Evolutionary conservation across 2,329 filamentous ascomycete species (phyloP).

Genomic region (Chaetomium sp.): DNA sequence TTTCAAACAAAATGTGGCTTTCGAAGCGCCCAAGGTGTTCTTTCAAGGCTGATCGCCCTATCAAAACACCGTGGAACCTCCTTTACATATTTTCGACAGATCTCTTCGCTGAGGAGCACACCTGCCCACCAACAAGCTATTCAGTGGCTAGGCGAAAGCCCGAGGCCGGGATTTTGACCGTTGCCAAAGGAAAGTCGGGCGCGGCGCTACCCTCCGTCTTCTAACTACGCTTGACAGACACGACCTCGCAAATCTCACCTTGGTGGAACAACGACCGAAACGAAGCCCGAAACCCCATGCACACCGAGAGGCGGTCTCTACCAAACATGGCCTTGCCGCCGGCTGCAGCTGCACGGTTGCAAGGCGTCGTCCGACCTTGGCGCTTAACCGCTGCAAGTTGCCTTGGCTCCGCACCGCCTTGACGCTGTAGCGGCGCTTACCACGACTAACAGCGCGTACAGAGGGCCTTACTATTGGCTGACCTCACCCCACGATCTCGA

Average conservation of each 20-base stretch:
- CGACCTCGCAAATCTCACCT: too few species aligned
- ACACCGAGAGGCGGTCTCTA: constrained; percentile 1
- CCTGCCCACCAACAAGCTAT: too few species aligned
- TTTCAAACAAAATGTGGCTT: neutral
- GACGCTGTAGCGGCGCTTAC: constrained; percentile 15
- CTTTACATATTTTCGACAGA: too few species aligned
- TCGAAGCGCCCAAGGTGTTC: neutral
- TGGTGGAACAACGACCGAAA: too few species aligned
- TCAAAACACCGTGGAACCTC: too few species aligned
- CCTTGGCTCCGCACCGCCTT: constrained; percentile 13
- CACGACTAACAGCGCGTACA: constrained; percentile 5
- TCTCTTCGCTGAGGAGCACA: too few species aligned
- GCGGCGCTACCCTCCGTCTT: too few species aligned
- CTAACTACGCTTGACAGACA: too few species aligned
- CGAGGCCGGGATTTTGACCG: too few species aligned
- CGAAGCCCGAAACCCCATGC: constrained; percentile 7
- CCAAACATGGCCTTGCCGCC: neutral
- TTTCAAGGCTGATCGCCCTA: too few species aligned
- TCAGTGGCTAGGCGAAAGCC: too few species aligned
- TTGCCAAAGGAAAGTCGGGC: too few species aligned
- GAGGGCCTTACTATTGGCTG: constrained; percentile 14
- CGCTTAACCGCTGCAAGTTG: constrained; percentile 2
- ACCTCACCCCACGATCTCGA: neutral
- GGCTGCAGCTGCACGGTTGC: constrained; percentile 6
- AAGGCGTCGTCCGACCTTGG: constrained; percentile 2